Base-by-base conservation (phyloP, 306 rosid genomes). In the Acacia melanoxylon region DNA sequence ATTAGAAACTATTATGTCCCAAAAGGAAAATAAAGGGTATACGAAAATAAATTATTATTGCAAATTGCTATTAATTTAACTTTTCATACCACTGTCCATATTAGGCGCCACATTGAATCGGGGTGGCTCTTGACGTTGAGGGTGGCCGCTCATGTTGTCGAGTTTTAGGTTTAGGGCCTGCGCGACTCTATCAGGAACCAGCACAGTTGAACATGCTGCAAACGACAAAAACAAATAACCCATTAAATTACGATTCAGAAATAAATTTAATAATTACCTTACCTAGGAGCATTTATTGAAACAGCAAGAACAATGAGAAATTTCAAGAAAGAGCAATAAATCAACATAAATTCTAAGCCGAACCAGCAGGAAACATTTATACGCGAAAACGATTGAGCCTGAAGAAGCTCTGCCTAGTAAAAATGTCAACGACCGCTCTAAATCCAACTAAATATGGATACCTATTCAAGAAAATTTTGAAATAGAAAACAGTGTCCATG, bases 171-270 rank as follows among this genome's bases (percentile, higher is more conserved):
- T 90, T 83, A 91, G 74, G 2, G 98, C 97, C 44, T 90, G 89
- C 44, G 76, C 92, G 9, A 89, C 97, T 76, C 87, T 88, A 0
- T 94, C 94, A 1, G 97, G 95, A 69, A 95, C 89, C 17, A 90
- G 33, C 16, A 69, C 94, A 45, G 91, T 88, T 4, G 89, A 72
- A 81, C 90, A 79, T 12, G 48, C 98, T 93, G 85, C 42, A 58
- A 12, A 44, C 22, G 42, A 3, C 9, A 62, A 58, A n/a, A 35
- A 3, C 14, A 6, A 5, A 37, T 2, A 59, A 19, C 17, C 1
- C 7, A 10, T 7, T 29, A 51, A 58, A 20, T 71, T 22, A n/a
- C 22, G 22, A 45, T 25, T 22, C 33, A 41, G 25, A 24, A 76
- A 16, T 10, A 10, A 8, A 46, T 15, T 42, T 12, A 48, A 25